phyloP scores from a whole-genome alignment of 2,329 filamentous ascomycete species.

The Beauveria rudraprayagi region DNA sequence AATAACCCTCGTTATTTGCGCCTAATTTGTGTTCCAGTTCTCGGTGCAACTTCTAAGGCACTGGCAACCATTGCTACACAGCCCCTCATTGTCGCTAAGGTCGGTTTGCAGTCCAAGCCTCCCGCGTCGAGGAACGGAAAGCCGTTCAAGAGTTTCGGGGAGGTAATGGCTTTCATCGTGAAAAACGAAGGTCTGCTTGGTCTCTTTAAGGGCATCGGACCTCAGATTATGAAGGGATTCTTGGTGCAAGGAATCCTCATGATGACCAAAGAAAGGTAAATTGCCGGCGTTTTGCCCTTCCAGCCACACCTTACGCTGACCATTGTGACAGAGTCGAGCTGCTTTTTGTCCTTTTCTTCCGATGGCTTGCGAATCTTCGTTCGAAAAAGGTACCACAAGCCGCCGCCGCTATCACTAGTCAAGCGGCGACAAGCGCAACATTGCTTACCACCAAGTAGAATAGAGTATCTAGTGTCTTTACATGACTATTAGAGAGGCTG shows the following conservation, averaged over 20 bases:
- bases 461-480: neutral
- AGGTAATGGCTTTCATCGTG: constrained; percentile 92
- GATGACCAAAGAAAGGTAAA: constrained; percentile 96
- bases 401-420: constrained; percentile 49
- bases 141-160: constrained; percentile 85
- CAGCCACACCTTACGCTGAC: constrained; percentile 15
- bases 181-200: constrained; percentile 74
- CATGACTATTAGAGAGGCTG: neutral
- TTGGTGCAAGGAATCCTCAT: constrained; percentile 93
- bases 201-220: constrained; percentile 95
- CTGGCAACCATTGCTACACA: constrained; percentile 88
- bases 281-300: neutral
- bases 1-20: neutral
- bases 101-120: constrained; percentile 88
- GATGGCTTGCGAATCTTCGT: constrained; percentile 66
- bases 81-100: constrained; percentile 94
- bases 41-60: constrained; percentile 88
- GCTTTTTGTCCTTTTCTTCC: constrained; percentile 75
- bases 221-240: constrained; percentile 87
- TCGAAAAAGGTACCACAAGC: constrained; percentile 62
- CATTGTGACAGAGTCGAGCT: constrained; percentile 63
- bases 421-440: constrained; percentile 7
- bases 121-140: constrained; percentile 77
- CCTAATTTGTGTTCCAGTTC: constrained; percentile 43
- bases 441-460: constrained; percentile 7